Evolutionary conservation across 2,329 filamentous ascomycete species (phyloP), one percentile per base, ranked within the genome.

Genomic region (Penicillium polonicum): DNA sequence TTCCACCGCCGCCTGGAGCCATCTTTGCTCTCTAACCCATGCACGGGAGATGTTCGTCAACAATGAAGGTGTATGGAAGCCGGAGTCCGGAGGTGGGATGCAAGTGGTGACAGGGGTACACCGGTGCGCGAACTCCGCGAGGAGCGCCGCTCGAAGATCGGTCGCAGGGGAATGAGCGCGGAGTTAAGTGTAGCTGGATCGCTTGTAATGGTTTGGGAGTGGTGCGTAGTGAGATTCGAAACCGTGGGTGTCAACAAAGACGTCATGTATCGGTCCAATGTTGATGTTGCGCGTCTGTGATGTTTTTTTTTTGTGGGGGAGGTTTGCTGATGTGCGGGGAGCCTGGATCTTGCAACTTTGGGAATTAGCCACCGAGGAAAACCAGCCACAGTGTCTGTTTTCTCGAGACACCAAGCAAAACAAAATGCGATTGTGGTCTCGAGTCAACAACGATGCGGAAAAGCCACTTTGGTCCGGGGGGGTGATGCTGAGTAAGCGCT

Each of bases 1-100:
- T 99, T 74, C 94, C 92, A 79, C 90, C 92, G 72, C 90, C 90
- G 68, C 84, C 83, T 68, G 84, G 81, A 71, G 85, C 83, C 88
- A 90, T 90, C 57, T 66, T 76, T 65, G 43, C 54, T 60, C 61
- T 65, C 68, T 72, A 55, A 69, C 70, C 73, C 74, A 76, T 76
- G 63, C 66, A 75, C 71, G 62, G 60, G 60, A 57, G 52, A 23
- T 15, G 31, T 21, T 49, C 27, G 61, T 66, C 52, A 58, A 52
- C 52, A 57, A 51, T 49, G 43, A 59, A 59, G 54, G 56, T 51
- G 53, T 62, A 44, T 55, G 52, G n/a, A 29, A 52, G 42, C 54
- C 58, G 52, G 39, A 59, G 48, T 60, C 51, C 39, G 57, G 43
- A 59, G 35, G 58, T 60, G 50, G 51, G 45, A 62, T 52, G 60